These are phyloP conservation scores for Jamesozyma rosinii DNA, from an alignment of 805 yeast genomes.

Conservation along the genomic window DNA sequence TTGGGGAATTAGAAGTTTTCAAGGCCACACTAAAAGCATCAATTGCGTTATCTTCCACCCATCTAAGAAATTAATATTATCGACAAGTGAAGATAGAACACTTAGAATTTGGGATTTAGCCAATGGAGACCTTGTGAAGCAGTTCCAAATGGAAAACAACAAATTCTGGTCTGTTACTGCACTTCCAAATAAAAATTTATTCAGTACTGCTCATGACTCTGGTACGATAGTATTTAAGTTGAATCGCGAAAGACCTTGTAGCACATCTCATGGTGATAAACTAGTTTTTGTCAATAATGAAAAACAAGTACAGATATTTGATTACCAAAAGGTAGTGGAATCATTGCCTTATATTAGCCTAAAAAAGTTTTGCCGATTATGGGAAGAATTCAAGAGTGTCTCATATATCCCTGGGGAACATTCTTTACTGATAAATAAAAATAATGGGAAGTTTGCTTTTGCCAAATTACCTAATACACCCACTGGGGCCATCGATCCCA, in stretches of 20 bases:
- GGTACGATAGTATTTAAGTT: slow-evolving; percentile 97
- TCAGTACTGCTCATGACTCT: slow-evolving; percentile 94
- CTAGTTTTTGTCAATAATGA: slow-evolving; percentile 71
- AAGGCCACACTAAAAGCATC: slow-evolving; percentile 94
- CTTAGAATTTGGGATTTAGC: slow-evolving; percentile 94
- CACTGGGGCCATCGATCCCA: slow-evolving; percentile 89
- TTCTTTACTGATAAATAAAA: slow-evolving; percentile 68
- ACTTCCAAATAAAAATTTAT: slow-evolving; percentile 81
- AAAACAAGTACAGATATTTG: slow-evolving; percentile 75
- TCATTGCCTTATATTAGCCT: slow-evolving; percentile 74
- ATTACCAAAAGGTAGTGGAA: slow-evolving; percentile 50
- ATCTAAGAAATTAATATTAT: slow-evolving; percentile 77
- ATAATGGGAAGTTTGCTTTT: slow-evolving; percentile 57
- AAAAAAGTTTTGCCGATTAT: slow-evolving; percentile 72
- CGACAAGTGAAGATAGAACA: slow-evolving; percentile 95
- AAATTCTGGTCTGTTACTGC: slow-evolving; percentile 86
- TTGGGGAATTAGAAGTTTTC: slow-evolving; percentile 96
- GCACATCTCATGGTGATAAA: slow-evolving; percentile 62
- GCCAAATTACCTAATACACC: slow-evolving; percentile 74
- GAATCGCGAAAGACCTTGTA: slow-evolving; percentile 84
- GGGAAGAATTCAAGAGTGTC: slow-evolving; percentile 74
- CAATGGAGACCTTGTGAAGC: slow-evolving; percentile 84
- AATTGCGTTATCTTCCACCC: slow-evolving; percentile 87
- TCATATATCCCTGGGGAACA: slow-evolving; percentile 89
- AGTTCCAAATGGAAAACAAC: slow-evolving; percentile 83